Evolutionary conservation across 805 yeast genomes (phyloP), one percentile per base, ranked within the genome.

Genomic region (Spathaspora sp.): DNA sequence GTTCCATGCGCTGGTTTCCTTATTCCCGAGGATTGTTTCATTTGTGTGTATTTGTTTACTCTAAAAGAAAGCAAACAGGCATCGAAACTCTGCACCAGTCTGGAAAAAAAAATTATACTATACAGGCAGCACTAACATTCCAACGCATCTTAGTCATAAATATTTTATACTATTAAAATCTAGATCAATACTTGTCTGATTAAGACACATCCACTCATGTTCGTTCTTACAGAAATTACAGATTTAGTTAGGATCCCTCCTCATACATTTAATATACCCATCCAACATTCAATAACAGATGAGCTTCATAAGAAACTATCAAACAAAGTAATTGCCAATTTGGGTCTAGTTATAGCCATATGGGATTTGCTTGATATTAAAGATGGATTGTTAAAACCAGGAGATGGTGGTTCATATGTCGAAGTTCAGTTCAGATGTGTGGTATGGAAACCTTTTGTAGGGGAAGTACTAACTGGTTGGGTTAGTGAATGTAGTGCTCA

Each of bases 401-500:
- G 99, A 8, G 98, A 94, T 68, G 98, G 99, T 8, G 90, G 92
- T 1, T 78, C 90, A 4, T 92, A 78, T 60, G 83, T 89, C 42
- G 87, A 85, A 56, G 88, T 86, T 17, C 79, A 75, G 50, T 89
- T 91, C 63, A 72, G 97, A 48, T 76, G 87, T 46, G 74, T 92
- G 9, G 85, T 93, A 1, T 94, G 94, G 78, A 87, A 92, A 57
- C 99, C 99, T 0, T 93, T 93, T 67, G 85, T 89, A 1, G 99
- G 99, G 9, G 99, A 94, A 65, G 82, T 93, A 7, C 67, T 94
- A 23, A 85, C 91, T 0, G 99, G 99, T 1, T 90, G 96, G 93
- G 89, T 94, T 32, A 84, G 90, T 42, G 88, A 90, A 58, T 89
- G 97, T 70, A 80, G 91, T 3, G 80, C 83, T 19, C 96, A 91